Conservation (phyloP, 768 basidiomycete genomes). For the Udeniomyces megalosporus region DNA sequence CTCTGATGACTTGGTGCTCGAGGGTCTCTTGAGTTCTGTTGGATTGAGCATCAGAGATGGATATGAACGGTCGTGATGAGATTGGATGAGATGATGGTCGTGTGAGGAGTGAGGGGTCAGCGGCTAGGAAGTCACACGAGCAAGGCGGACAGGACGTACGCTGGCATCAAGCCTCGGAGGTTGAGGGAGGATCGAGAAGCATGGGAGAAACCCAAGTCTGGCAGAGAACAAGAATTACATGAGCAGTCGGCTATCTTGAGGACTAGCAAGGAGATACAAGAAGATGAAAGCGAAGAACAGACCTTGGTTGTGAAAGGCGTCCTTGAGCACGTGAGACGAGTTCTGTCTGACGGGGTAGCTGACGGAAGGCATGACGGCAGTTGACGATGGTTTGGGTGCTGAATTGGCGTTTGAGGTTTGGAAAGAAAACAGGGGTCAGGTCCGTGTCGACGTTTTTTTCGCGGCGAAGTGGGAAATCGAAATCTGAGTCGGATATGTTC, state of each 20-base stretch:
- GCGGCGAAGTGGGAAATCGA: too few species aligned
- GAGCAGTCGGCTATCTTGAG: not conserved
- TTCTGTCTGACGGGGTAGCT: too few species aligned
- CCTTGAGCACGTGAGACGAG: too few species aligned
- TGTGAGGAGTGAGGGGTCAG: not conserved
- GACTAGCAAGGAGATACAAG: too few species aligned
- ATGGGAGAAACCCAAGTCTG: conserved; percentile 12
- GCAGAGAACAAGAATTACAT: not conserved
- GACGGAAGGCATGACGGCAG: too few species aligned
- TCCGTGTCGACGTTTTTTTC: too few species aligned
- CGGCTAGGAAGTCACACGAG: not conserved
- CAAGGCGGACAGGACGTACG: not conserved
- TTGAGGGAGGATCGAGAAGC: not conserved
- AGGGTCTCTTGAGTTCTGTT: conserved; percentile 1
- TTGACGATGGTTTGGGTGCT: too few species aligned
- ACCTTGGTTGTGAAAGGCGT: not conserved
- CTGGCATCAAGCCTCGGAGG: conserved; percentile 3
- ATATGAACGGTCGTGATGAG: not conserved
- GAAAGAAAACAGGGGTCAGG: too few species aligned
- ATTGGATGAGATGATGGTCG: not conserved
- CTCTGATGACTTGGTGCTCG: not conserved
- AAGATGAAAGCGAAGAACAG: not conserved
- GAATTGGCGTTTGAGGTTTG: too few species aligned
- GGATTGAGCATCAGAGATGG: not conserved
- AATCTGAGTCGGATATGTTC: too few species aligned